Conservation (phyloP, 345 rosid species). For the Ceriops tagal region DNA sequence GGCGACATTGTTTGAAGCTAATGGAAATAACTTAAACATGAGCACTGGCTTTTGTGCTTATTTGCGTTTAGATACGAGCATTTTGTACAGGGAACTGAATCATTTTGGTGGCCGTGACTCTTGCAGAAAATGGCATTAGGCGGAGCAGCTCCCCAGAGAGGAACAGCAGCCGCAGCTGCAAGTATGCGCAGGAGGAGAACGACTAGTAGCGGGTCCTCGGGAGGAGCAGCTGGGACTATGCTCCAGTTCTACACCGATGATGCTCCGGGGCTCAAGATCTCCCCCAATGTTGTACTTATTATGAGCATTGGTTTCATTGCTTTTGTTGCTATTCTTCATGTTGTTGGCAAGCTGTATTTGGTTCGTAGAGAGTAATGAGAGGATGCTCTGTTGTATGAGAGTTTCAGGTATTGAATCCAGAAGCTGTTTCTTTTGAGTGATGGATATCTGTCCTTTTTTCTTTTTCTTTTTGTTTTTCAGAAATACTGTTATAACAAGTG, state of each 20-base stretch:
- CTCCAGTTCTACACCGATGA: constrained; percentile 94
- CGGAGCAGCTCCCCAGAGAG: constrained; percentile 81
- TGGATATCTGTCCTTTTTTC: neutral
- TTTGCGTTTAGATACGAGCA: neutral
- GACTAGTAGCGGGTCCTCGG: constrained; percentile 52
- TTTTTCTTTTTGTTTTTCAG: neutral
- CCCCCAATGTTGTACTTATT: constrained; percentile 77
- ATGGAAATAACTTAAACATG: no score
- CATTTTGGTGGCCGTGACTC: neutral
- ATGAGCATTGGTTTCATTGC: constrained; percentile 97
- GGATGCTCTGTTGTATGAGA: neutral
- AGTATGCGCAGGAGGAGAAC: constrained; percentile 82
- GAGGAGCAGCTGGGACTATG: constrained; percentile 72
- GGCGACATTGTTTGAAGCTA: no score
- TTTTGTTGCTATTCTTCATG: constrained; percentile 83
- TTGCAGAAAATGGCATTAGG: constrained; percentile 53
- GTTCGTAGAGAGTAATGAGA: constrained; percentile 26
- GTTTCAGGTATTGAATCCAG: constrained; percentile 5
- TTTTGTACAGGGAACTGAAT: neutral
- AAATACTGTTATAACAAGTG: no score
- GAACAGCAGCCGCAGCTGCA: constrained; percentile 87
- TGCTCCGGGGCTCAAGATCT: constrained; percentile 80
- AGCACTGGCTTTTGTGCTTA: neutral
- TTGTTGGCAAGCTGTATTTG: constrained; percentile 68
- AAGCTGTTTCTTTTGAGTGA: neutral